A percentile compares a stretch with the other conserved stretches of the same genome.
Evolutionary conservation across 768 basidiomycete species (phyloP).

Genomic region (Calocybe cyanea): DNA sequence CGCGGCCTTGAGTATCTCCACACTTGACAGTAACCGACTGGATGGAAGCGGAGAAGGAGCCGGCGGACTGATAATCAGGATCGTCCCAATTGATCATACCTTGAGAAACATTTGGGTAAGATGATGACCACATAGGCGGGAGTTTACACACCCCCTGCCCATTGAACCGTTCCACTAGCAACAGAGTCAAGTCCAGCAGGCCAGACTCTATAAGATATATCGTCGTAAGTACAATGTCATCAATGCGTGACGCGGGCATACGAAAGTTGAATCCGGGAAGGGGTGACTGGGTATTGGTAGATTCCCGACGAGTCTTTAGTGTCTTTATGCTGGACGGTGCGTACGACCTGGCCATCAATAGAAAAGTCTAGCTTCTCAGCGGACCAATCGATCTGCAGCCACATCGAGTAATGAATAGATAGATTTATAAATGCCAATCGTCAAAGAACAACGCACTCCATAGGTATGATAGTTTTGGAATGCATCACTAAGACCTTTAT

Average conservation of each 20-base stretch:
- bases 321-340: conserved; percentile 61
- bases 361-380: conserved; percentile 60
- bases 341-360: conserved; percentile 69
- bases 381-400: conserved; percentile 81
- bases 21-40: conserved; percentile 64
- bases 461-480: conserved; percentile 72
- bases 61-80: conserved; percentile 74
- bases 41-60: conserved; percentile 69
- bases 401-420: neutral
- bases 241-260: conserved; percentile 23
- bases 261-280: conserved; percentile 80
- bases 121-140: neutral
- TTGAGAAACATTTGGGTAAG: conserved; percentile 9
- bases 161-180: conserved; percentile 67
- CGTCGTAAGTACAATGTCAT: neutral
- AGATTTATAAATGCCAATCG: neutral
- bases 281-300: conserved; percentile 68
- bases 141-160: conserved; percentile 64
- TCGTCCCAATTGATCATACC: conserved; percentile 79
- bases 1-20: conserved; percentile 41
- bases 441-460: conserved; percentile 43
- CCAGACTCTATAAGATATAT: conserved; percentile 52
- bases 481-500: conserved; percentile 54
- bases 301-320: conserved; percentile 54
- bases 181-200: conserved; percentile 67